Evolutionary conservation across 176 grass and related monocot species (phyloP).

Genomic region (Phoenix dactylifera): DNA sequence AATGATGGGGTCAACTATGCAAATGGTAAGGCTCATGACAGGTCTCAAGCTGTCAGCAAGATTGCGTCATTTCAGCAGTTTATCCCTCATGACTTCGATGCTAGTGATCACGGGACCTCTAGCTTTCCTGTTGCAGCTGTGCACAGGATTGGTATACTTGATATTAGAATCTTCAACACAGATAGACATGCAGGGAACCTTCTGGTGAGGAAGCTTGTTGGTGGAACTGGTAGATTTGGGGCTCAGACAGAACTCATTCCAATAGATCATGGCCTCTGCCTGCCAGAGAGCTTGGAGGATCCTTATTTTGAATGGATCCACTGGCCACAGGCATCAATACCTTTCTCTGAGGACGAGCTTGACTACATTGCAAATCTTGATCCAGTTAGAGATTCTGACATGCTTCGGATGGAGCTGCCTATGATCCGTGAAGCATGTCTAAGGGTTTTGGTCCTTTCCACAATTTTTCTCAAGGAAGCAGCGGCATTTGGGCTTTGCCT

Average conservation of each 20-base stretch:
- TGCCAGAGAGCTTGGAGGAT: slow-evolving; percentile 84
- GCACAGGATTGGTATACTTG: slow-evolving; percentile 81
- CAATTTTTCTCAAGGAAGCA: slow-evolving; percentile 77
- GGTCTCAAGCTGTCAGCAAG: slow-evolving; percentile 49
- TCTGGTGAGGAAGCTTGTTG: slow-evolving; percentile 47
- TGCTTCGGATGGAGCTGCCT: slow-evolving; percentile 58
- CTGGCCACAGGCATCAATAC: slow-evolving; percentile 76
- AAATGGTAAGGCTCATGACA: slow-evolving; percentile 33
- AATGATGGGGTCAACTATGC: slow-evolving; percentile 40
- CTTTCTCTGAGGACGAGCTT: slow-evolving; percentile 74
- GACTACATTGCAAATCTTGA: slow-evolving; percentile 70
- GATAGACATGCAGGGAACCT: slow-evolving; percentile 69
- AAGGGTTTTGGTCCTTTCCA: slow-evolving; percentile 76
- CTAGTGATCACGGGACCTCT: slow-evolving; percentile 70
- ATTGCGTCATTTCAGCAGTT: slow-evolving; percentile 75
- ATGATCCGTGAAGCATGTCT: slow-evolving; percentile 79
- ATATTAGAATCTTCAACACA: slow-evolving; percentile 73
- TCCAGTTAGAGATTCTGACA: slow-evolving; percentile 52
- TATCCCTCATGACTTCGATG: slow-evolving; percentile 76
- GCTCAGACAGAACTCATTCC: slow-evolving; percentile 53
- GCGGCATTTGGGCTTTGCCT: slow-evolving; percentile 58
- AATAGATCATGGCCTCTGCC: slow-evolving; percentile 80
- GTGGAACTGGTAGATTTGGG: slow-evolving; percentile 34
- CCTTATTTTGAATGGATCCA: slow-evolving; percentile 99
- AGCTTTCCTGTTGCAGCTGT: slow-evolving; percentile 59